A percentile compares a stretch with the other conserved stretches of the same genome.
Conservation (phyloP, 257 asterid species). For the Avicennia marina region DNA sequence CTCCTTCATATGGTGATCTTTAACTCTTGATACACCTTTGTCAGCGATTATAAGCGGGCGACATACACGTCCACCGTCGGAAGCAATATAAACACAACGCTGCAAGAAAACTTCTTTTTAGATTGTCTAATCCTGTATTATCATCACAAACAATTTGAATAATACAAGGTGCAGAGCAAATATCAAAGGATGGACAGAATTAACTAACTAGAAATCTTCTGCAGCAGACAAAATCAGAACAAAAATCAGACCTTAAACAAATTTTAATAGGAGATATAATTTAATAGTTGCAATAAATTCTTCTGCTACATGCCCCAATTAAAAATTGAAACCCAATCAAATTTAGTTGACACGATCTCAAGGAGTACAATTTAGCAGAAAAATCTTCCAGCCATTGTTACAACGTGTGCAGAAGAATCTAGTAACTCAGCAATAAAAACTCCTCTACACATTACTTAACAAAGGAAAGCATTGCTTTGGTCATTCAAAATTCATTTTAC, state of each 20-base stretch:
- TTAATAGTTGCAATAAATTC: no score
- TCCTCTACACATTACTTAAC: no score
- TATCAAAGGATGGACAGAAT: no score
- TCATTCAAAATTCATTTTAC: no score
- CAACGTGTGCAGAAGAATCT: no score
- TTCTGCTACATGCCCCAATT: no score
- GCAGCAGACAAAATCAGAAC: constrained; percentile 6
- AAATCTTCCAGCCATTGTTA: no score
- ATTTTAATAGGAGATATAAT: not conserved
- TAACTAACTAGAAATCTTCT: not conserved
- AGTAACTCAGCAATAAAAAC: no score
- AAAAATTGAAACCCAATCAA: no score
- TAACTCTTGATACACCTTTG: constrained; percentile 86
- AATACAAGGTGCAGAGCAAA: not conserved
- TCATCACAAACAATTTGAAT: not conserved
- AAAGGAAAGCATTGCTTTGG: no score
- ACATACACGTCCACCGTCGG: constrained; percentile 99
- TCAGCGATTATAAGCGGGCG: constrained; percentile 98
- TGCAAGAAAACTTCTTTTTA: constrained; percentile 40
- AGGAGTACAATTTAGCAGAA: no score
- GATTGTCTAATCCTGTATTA: not conserved
- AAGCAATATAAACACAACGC: constrained; percentile 93
- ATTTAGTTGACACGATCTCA: no score
- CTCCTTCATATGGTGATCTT: constrained; percentile 95
- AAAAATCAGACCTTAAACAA: not conserved